phyloP scores from a whole-genome alignment of 345 rosid genomes.

The Zanthoxylum bungeanum region DNA sequence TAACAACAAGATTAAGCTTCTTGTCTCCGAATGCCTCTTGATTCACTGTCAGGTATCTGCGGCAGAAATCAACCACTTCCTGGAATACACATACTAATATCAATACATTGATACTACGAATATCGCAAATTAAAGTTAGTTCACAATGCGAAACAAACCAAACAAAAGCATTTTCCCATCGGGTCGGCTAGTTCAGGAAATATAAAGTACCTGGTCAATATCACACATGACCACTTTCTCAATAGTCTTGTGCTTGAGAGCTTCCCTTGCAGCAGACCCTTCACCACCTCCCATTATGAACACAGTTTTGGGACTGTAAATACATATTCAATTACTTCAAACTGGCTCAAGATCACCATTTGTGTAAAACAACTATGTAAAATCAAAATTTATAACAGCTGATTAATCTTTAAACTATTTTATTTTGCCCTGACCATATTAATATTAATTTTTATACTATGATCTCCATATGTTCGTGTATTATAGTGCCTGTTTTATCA shows the following conservation, averaged over 20 bases:
- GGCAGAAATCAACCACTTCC: constrained; percentile 94
- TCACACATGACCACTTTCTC: constrained; percentile 95
- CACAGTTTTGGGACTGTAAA: constrained; percentile 59
- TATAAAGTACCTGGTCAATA: constrained; percentile 63
- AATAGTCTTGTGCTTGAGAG: constrained; percentile 61
- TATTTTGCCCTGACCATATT: no score
- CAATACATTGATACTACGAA: background rate
- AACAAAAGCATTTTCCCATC: no score
- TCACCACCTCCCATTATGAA: constrained; percentile 99
- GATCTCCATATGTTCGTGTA: no score
- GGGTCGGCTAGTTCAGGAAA: no score
- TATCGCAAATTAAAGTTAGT: no score
- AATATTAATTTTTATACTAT: no score
- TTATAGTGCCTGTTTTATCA: no score
- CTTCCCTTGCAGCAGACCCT: constrained; percentile 99
- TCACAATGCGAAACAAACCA: no score
- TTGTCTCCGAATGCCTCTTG: constrained; percentile 66
- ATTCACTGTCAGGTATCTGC: constrained; percentile 59
- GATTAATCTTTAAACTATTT: no score
- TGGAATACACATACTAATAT: constrained; percentile 20
- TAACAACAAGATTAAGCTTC: constrained; percentile 76
- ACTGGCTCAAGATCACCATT: background rate
- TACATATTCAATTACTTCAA: background rate
- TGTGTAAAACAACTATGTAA: background rate
- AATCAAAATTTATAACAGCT: no score